Evolutionary conservation across 208 protist species (phyloP).

Genomic region (Novymonas esmeraldas): DNA sequence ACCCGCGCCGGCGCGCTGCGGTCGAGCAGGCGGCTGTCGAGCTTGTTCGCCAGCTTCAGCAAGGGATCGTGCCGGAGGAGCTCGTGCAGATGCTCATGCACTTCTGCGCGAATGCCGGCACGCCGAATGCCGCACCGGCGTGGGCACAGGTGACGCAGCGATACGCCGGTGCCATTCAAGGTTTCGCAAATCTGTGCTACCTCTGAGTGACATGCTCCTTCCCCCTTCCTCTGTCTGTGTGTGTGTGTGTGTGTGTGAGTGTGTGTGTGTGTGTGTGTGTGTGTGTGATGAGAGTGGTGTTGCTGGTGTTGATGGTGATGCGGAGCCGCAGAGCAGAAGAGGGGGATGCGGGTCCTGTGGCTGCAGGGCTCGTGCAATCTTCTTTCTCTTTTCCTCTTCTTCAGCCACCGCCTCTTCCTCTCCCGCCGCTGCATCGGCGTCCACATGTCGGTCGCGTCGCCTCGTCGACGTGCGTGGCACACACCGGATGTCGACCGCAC

Average conservation of each 20-base stretch:
- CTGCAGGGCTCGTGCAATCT: no score
- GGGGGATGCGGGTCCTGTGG: no score
- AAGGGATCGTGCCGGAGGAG: conserved; percentile 43
- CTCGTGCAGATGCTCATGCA: conserved; percentile 48
- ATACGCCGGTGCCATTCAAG: conserved; percentile 48
- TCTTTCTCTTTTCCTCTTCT: no score
- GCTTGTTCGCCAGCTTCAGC: conserved; percentile 54
- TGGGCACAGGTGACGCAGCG: conserved; percentile 51
- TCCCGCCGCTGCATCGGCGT: no score
- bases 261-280: neutral
- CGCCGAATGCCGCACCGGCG: conserved; percentile 35
- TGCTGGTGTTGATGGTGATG: no score
- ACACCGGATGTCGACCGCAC: no score
- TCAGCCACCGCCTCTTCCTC: no score
- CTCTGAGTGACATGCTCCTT: conserved; percentile 25
- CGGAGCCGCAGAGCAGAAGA: no score
- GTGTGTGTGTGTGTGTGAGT: neutral
- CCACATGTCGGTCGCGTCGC: no score
- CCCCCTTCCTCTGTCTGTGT: neutral
- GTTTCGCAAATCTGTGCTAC: conserved; percentile 61
- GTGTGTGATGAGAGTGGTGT: no score
- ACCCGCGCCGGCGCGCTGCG: conserved; percentile 41
- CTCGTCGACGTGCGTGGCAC: no score
- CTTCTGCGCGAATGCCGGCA: conserved; percentile 48
- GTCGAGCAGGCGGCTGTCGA: conserved; percentile 60